Evolutionary conservation across 805 yeast genomes (phyloP), one percentile per base, ranked within the genome.

Genomic region (Lachancea kluyveri): DNA sequence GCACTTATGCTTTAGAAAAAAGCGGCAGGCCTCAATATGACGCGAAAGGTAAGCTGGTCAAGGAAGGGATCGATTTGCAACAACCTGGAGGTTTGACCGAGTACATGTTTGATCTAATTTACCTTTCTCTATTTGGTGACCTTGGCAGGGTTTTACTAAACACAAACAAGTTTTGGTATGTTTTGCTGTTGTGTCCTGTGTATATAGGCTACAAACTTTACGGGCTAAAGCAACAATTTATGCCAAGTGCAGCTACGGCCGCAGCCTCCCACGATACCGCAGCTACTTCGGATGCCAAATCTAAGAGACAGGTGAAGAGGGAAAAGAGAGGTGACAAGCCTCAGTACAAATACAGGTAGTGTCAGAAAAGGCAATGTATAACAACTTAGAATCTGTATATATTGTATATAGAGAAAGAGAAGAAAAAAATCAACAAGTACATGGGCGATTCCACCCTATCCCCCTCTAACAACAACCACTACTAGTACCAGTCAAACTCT

Each of bases 81-180:
- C 70, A 67, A 16, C 21, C 36, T 8, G 61, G 60, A 8, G 78
- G 78, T 0, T 49, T 73, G 8, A 65, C 64, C 21, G 79, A 73
- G 48, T 72, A 71, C 48, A 52, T 74, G 52, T 72, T 73, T 40
- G 82, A 75, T 45, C 42, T 70, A 21, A 56, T 74, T 25, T 75
- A 75, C 48, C 40, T 73, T 30, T 71, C 79, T 6, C 57, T 74
- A 52, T 39, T 65, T n/a, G 59, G 71, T 16, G 69, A 73, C 37
- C 25, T 67, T 1, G 59, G 73, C 11, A 60, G 62, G 50, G 44
- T 69, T 8, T 9, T 68, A 3, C 61, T 70, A 37, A 70, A 71
- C 19, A 54, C 71, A 9, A 66, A 62, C 39, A 63, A 63, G 33
- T 57, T 68, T 6, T 74, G 74, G 74, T 69, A 62, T 52, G 34